Percentiles rank a stretch among this genome's conserved stretches.
phyloP scores from a whole-genome alignment of 2,329 filamentous ascomycete species.

The Colletotrichum gigasporum region DNA sequence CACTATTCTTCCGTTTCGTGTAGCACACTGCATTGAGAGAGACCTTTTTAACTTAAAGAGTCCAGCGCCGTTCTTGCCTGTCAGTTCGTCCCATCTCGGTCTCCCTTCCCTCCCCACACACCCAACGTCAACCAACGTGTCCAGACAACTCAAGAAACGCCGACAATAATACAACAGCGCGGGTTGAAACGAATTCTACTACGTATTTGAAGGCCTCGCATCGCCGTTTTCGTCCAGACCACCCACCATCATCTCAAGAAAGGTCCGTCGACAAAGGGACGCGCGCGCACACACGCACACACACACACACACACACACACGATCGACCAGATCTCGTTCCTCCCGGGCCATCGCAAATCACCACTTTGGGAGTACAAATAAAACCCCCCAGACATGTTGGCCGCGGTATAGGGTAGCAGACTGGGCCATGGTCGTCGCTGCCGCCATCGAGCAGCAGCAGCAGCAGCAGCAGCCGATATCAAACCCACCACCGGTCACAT shows the following conservation, averaged over 20 bases:
- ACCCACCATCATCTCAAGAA: not conserved
- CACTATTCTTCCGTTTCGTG: not conserved
- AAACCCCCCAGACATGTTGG: not conserved
- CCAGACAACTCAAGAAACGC: not conserved
- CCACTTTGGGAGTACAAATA: not conserved
- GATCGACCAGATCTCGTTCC: no score
- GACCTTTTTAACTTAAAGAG: not conserved
- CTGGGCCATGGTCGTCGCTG: conserved; percentile 10
- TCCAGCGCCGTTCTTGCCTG: not conserved
- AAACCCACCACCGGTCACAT: not conserved
- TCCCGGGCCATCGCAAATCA: no score
- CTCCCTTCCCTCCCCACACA: conserved; percentile 6
- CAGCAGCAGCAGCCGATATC: not conserved
- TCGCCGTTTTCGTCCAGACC: conserved; percentile 12
- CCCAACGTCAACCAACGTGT: not conserved
- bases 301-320: no score
- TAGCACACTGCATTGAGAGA: no score
- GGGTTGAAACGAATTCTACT: no score
- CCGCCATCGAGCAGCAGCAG: conserved; percentile 13
- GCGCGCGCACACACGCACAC: no score
- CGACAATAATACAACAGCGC: no score
- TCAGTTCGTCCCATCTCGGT: conserved; percentile 20
- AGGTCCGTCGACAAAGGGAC: no score
- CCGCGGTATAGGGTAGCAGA: conserved; percentile 20
- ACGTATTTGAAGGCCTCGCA: not conserved